phyloP scores from a whole-genome alignment of 257 asterid species.

The Leptodermis oblonga region DNA sequence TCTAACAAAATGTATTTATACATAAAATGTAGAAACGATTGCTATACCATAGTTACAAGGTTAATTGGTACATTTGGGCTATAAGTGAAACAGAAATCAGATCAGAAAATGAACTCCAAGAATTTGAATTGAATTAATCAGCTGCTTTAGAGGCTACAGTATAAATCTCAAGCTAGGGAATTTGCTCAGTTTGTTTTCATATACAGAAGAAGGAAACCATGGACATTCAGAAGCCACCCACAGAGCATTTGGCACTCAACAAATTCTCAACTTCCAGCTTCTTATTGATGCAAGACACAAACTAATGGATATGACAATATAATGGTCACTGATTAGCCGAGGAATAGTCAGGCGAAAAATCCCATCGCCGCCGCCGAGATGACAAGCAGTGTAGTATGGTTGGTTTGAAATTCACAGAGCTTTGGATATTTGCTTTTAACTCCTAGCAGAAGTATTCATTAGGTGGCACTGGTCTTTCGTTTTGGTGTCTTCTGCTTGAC shows the following conservation, averaged over 20 bases:
- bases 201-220: neutral
- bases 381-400: neutral
- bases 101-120: neutral
- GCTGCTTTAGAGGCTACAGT: neutral
- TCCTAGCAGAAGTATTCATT: slow-evolving; percentile 6
- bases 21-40: neutral
- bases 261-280: slow-evolving; percentile 3
- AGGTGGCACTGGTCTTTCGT: slow-evolving; percentile 26
- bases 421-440: neutral
- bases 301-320: neutral
- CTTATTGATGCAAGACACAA: slow-evolving; percentile 15
- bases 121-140: neutral
- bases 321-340: slow-evolving; percentile 13
- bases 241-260: neutral
- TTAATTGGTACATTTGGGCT: no score
- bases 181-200: neutral
- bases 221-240: neutral
- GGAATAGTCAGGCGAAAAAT: slow-evolving; percentile 10
- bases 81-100: neutral
- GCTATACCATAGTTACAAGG: neutral
- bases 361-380: neutral
- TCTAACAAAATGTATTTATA: neutral
- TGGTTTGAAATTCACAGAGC: slow-evolving; percentile 3
- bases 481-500: slow-evolving; percentile 58
- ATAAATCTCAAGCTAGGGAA: neutral